Base-by-base conservation (phyloP, 768 basidiomycete species). In the Tylopilus intermedius region DNA sequence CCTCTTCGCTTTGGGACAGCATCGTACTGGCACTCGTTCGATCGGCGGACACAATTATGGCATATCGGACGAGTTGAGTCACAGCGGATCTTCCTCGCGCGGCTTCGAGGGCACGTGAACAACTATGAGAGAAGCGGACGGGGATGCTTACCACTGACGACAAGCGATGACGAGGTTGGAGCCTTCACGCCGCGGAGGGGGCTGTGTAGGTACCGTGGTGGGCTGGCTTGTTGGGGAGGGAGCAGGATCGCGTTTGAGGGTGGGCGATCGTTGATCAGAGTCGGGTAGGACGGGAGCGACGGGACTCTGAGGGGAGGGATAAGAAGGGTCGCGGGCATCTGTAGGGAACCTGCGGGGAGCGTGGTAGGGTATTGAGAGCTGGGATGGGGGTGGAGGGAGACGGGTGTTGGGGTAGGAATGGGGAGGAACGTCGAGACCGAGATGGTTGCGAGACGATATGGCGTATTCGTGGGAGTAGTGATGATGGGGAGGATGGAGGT, bases 61-160 rank as follows among this genome's bases (percentile, higher is more conserved):
- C 89, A 91, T 51, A 78, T 75, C 58, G 89, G 89, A 65, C 88
- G 77, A 32, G 82, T 86, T 52, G 88, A 90, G 69, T 90, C 89
- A 74, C 89, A 91, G 54, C 85, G 82, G 62, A 90, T 90, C 77
- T 91, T 91, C 67, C 89, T 80, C 57, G 81, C 79, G 60, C 88
- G 89, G 70, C 89, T 90, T 73, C 66, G 62, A 58, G 65, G n/a
- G 45, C 57, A 71, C 63, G 67, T 71, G 62, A 69, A 58, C 45
- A 48, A 58, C 49, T 29, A 7, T 56, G 62, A 59, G 60, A 61
- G 58, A 60, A 58, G 64, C 42, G 35, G 45, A 52, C 67, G 73
- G 67, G 45, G 57, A 53, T 55, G 58, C 84, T 64, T 67, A 90
- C 88, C 88, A 90, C 68, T 88, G 86, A 56, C 83, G 83, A 76